Conservation (phyloP, 1,284 basidiomycete species). For the Sanghuangporus weigelae region DNA sequence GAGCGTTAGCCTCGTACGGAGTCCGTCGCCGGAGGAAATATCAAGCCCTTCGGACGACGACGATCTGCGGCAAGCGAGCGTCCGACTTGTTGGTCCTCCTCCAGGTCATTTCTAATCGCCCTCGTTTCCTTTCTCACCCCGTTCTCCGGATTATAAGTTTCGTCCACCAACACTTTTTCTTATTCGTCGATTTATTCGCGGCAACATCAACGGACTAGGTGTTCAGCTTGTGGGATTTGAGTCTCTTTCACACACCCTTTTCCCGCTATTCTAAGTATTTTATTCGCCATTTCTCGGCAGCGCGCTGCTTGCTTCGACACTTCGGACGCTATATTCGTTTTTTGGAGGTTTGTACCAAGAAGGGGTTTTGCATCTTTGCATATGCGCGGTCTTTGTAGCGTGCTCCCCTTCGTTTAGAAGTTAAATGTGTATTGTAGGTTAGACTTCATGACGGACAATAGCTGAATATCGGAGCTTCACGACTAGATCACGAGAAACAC, state of each 20-base stretch:
- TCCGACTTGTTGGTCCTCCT: slow-evolving; percentile 17
- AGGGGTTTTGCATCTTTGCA: background rate
- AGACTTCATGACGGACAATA: background rate
- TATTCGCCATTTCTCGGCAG: background rate
- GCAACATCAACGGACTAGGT: background rate
- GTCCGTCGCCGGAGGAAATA: slow-evolving; percentile 19
- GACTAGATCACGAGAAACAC: background rate
- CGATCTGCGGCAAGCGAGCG: slow-evolving; percentile 1
- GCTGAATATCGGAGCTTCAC: background rate
- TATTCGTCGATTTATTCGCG: background rate
- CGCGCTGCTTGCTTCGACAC: background rate
- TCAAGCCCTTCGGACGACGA: slow-evolving; percentile 6
- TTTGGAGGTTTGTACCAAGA: background rate
- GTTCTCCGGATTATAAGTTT: background rate
- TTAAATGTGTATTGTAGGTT: background rate
- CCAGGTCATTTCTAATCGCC: slow-evolving; percentile 8
- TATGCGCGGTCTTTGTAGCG: background rate
- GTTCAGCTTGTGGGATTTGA: background rate
- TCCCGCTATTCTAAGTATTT: background rate
- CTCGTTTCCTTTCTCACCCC: too few species aligned
- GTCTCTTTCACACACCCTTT: background rate
- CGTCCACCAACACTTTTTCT: background rate
- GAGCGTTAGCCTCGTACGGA: slow-evolving; percentile 32
- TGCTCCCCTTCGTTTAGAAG: background rate
- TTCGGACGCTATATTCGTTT: background rate